These are phyloP conservation scores for Lippia alba DNA, from an alignment of 305 asterid genomes.

Conservation along the genomic window DNA sequence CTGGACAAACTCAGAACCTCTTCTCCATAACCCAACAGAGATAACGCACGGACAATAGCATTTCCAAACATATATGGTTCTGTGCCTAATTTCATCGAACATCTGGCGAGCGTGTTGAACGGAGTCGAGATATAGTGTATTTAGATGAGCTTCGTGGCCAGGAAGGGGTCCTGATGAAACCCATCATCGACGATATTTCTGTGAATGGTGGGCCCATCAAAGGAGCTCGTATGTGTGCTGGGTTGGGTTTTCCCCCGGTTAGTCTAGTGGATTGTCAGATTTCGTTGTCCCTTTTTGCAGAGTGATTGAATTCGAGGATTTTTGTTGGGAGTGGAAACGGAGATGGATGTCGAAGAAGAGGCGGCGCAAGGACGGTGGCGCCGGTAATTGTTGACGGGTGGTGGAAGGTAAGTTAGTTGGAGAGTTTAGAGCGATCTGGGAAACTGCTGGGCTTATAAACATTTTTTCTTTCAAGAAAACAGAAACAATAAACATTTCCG, in stretches of 20 bases:
- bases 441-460: too few species aligned
- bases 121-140: constrained; percentile 59
- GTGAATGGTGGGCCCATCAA: constrained; percentile 69
- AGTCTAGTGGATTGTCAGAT: constrained; percentile 74
- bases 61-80: constrained; percentile 86
- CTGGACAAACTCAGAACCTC: constrained; percentile 69
- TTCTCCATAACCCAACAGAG: constrained; percentile 69
- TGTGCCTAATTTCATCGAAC: constrained; percentile 64
- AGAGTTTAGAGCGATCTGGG: constrained; percentile 28
- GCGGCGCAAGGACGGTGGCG: constrained; percentile 45
- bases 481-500: too few species aligned
- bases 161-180: constrained; percentile 71
- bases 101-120: constrained; percentile 69
- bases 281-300: constrained; percentile 75
- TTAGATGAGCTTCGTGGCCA: constrained; percentile 89
- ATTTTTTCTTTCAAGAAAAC: too few species aligned
- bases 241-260: constrained; percentile 58
- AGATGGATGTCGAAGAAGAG: constrained; percentile 29
- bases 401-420: constrained; percentile 44
- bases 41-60: constrained; percentile 80
- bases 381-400: constrained; percentile 31
- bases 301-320: constrained; percentile 76
- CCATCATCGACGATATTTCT: constrained; percentile 62
- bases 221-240: constrained; percentile 88
- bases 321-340: constrained; percentile 36